Conservation (phyloP, 2,329 filamentous ascomycete genomes). For the Moelleriella libera region DNA sequence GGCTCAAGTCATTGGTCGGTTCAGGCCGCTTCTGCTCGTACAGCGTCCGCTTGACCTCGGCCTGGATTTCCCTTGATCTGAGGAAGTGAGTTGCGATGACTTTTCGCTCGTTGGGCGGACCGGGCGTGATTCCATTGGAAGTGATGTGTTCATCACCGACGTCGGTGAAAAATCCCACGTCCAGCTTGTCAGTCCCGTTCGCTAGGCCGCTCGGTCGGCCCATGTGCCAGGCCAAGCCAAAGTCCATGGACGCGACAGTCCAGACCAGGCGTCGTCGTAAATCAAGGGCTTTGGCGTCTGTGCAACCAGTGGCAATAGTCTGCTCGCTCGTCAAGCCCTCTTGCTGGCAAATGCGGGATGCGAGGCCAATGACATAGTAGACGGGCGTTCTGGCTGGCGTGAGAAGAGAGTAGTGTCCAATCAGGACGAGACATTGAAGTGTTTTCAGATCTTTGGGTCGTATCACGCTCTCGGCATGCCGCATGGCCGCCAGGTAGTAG, state of each 20-base stretch:
- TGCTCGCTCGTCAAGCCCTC: conserved; percentile 79
- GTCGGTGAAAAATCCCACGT: conserved; percentile 73
- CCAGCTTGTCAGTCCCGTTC: conserved; percentile 65
- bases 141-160: conserved; percentile 78
- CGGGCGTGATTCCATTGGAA: conserved; percentile 56
- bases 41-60: conserved; percentile 72
- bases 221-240: conserved; percentile 73
- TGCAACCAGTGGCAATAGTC: conserved; percentile 55
- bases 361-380: conserved; percentile 85
- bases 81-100: conserved; percentile 84
- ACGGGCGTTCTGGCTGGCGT: conserved; percentile 86
- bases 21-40: conserved; percentile 73
- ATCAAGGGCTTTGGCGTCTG: conserved; percentile 67
- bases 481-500: conserved; percentile 84
- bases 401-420: conserved; percentile 82
- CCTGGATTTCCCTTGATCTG: conserved; percentile 76
- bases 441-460: conserved; percentile 83
- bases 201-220: conserved; percentile 79
- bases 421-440: conserved; percentile 74
- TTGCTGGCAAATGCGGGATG: conserved; percentile 77
- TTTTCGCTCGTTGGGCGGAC: conserved; percentile 67
- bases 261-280: conserved; percentile 81
- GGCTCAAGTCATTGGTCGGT: conserved; percentile 66
- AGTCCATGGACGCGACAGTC: conserved; percentile 80
- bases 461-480: conserved; percentile 68